A percentile compares a stretch with the other conserved stretches of the same genome.
These are phyloP conservation scores for Dacryopinax primogenitus DNA, from an alignment of 768 basidiomycete species.

Conservation along the genomic window DNA sequence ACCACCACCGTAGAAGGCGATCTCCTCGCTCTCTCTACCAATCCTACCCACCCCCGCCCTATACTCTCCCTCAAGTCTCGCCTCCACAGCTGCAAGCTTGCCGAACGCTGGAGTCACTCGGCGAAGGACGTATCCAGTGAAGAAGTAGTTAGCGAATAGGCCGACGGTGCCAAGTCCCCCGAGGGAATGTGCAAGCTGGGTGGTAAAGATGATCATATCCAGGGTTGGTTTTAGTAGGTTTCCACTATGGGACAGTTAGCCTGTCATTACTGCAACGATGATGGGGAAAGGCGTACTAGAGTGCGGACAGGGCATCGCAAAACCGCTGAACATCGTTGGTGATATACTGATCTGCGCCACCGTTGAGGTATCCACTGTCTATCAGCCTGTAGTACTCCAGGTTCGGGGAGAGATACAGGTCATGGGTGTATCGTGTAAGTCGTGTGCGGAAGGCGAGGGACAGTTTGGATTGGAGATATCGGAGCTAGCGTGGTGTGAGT, in stretches of 20 bases:
- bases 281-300: slow-evolving; percentile 49
- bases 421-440: slow-evolving; percentile 79
- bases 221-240: slow-evolving; percentile 87
- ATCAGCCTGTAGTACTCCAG: slow-evolving; percentile 55
- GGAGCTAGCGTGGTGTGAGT: slow-evolving; percentile 41
- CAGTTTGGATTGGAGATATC: slow-evolving; percentile 76
- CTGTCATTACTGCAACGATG: background rate
- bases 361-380: slow-evolving; percentile 28
- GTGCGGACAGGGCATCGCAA: slow-evolving; percentile 67
- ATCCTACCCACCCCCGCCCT: slow-evolving; percentile 73
- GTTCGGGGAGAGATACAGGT: slow-evolving; percentile 76
- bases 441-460: slow-evolving; percentile 72
- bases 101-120: slow-evolving; percentile 91
- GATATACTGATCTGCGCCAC: slow-evolving; percentile 81
- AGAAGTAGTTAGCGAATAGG: slow-evolving; percentile 70
- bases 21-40: slow-evolving; percentile 80
- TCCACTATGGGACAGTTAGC: slow-evolving; percentile 40
- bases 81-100: slow-evolving; percentile 73
- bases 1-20: slow-evolving; percentile 95
- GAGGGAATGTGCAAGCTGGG: slow-evolving; percentile 74
- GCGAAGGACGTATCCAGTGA: slow-evolving; percentile 69
- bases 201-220: slow-evolving; percentile 82
- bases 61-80: slow-evolving; percentile 83
- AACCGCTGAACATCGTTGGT: slow-evolving; percentile 87
- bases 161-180: slow-evolving; percentile 72